Percentiles rank a stretch among this genome's conserved stretches.
These are phyloP conservation scores for Termitomyces sp. DNA, from an alignment of 768 basidiomycete genomes.

Conservation along the genomic window DNA sequence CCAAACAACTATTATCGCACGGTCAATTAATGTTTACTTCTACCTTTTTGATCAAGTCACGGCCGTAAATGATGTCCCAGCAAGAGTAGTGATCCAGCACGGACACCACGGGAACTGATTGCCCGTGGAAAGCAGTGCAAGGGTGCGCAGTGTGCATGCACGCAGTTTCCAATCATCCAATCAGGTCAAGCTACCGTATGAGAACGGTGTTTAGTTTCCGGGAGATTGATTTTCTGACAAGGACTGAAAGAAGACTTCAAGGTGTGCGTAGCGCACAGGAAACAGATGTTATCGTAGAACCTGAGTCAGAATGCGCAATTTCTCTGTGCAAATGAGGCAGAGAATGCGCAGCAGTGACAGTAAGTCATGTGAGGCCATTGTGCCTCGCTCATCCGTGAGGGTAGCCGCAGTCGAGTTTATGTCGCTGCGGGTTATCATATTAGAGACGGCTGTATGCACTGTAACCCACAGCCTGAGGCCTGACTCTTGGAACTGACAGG, in stretches of 20 bases:
- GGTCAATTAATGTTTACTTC: background rate
- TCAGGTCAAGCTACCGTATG: background rate
- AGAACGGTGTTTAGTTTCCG: background rate
- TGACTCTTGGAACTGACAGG: background rate
- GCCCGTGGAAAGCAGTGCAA: background rate
- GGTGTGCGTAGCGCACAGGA: background rate
- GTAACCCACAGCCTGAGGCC: background rate
- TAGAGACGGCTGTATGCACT: background rate
- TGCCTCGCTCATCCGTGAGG: too few species aligned
- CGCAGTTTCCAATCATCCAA: background rate
- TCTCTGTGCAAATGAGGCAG: background rate
- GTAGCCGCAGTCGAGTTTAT: too few species aligned
- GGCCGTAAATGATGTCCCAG: too few species aligned
- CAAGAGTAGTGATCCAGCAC: too few species aligned
- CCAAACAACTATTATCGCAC: background rate
- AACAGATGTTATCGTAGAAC: background rate
- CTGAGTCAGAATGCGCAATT: background rate
- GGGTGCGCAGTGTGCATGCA: background rate
- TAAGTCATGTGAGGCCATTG: too few species aligned
- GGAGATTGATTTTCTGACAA: background rate
- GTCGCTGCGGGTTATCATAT: too few species aligned
- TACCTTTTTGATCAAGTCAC: too few species aligned
- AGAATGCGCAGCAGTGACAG: background rate
- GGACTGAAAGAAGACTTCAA: too few species aligned
- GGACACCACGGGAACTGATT: background rate